A percentile compares a stretch with the other conserved stretches of the same genome.
Evolutionary conservation across 2,329 filamentous ascomycete species (phyloP).

Genomic region (Pyrenochaeta sp.): DNA sequence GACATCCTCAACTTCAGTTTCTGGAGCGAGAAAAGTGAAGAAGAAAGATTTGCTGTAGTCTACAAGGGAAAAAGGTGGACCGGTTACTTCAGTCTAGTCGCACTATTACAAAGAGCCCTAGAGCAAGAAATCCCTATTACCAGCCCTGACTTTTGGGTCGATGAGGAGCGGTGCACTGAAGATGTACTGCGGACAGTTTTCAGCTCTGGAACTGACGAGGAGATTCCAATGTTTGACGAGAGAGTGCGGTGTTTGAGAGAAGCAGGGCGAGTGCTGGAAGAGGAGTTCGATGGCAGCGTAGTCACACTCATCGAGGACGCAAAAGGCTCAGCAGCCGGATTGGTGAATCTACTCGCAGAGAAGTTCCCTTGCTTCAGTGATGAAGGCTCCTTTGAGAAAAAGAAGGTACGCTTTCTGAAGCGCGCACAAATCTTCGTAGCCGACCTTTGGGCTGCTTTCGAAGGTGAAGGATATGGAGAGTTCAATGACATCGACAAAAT

Average conservation of each 20-base stretch:
- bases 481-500: constrained; percentile 94
- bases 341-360: constrained; percentile 85
- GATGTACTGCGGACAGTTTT: constrained; percentile 80
- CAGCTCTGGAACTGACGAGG: constrained; percentile 83
- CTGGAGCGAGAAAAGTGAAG: constrained; percentile 78
- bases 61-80: constrained; percentile 87
- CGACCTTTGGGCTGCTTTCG: constrained; percentile 95
- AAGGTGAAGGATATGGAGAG: constrained; percentile 77
- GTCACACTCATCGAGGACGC: constrained; percentile 76
- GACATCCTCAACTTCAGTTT: constrained; percentile 97
- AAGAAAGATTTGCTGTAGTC: constrained; percentile 81
- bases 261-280: constrained; percentile 79
- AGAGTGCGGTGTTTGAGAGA: constrained; percentile 82
- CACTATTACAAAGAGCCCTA: constrained; percentile 82
- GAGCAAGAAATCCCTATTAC: constrained; percentile 94
- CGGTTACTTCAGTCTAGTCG: constrained; percentile 94
- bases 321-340: constrained; percentile 77
- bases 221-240: constrained; percentile 83
- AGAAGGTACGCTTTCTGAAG: constrained; percentile 84
- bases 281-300: constrained; percentile 81
- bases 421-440: constrained; percentile 95
- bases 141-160: constrained; percentile 84
- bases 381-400: constrained; percentile 76
- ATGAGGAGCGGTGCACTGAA: constrained; percentile 78
- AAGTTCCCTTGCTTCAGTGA: constrained; percentile 90